Evolutionary conservation across 768 basidiomycete species (phyloP).

Genomic region (Lentinula aciculospora): DNA sequence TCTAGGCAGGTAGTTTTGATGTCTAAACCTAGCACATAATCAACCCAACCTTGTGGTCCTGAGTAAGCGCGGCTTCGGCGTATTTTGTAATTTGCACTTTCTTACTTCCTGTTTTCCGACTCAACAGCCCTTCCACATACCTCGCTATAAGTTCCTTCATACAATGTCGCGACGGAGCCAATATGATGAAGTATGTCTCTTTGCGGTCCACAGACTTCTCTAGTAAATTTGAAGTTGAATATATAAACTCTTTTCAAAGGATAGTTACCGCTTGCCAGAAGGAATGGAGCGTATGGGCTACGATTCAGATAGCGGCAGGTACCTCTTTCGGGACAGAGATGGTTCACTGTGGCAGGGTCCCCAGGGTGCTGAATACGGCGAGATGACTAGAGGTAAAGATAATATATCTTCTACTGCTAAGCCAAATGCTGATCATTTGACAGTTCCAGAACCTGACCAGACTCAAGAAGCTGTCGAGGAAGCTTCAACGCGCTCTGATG

Average conservation of each 20-base stretch:
- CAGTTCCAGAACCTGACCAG: too few relatives aligned
- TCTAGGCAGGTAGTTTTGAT: too few relatives aligned
- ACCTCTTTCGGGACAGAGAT: constrained; percentile 54
- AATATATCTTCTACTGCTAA: too few relatives aligned
- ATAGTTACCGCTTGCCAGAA: constrained; percentile 46
- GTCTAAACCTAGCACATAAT: too few relatives aligned
- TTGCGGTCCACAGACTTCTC: not conserved
- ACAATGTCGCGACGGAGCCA: constrained; percentile 24
- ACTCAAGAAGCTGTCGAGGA: constrained; percentile 49
- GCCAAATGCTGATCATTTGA: too few relatives aligned
- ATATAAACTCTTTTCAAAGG: constrained; percentile 21
- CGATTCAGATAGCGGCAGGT: constrained; percentile 63
- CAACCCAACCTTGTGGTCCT: not conserved
- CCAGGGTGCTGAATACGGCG: constrained; percentile 59
- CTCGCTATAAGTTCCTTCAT: not conserved
- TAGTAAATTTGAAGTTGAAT: too few relatives aligned
- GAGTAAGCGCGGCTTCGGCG: not conserved
- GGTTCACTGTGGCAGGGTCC: constrained; percentile 54
- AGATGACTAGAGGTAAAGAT: constrained; percentile 47
- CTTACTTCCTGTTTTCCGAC: too few relatives aligned
- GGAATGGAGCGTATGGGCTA: constrained; percentile 70
- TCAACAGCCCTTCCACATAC: not conserved
- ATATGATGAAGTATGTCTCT: constrained; percentile 15
- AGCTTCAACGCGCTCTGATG: constrained; percentile 38
- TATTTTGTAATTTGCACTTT: not conserved